Conservation (phyloP, 202 grass and related monocot species). For the Panicum hallii region DNA sequence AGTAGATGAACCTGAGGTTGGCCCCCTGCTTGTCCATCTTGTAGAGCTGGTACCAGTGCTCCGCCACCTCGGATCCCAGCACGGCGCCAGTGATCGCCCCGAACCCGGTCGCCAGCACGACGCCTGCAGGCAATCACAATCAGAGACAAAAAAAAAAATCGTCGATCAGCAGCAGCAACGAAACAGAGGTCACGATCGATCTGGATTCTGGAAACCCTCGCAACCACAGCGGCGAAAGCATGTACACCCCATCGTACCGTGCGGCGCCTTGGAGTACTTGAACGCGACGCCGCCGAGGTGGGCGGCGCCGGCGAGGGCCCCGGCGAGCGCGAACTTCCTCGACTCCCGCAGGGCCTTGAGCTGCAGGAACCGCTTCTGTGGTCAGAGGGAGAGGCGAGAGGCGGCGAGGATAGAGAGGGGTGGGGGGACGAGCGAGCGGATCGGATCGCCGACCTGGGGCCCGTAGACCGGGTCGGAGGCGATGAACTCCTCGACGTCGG, state of each 20-base stretch:
- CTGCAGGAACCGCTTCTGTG: constrained; percentile 33
- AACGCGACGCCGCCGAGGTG: constrained; percentile 85
- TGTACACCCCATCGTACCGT: constrained; percentile 56
- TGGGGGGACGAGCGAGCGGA: too few species aligned
- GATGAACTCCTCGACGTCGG: constrained; percentile 93
- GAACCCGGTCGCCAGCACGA: constrained; percentile 81
- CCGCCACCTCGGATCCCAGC: constrained; percentile 84
- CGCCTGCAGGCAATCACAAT: constrained; percentile 51
- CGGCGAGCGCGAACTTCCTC: constrained; percentile 75
- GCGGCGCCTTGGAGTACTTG: constrained; percentile 92
- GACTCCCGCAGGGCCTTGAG: constrained; percentile 85
- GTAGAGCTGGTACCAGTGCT: constrained; percentile 91
- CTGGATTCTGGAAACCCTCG: background rate
- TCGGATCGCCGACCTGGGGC: constrained; percentile 59
- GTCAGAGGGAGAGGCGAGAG: background rate
- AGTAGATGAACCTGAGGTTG: constrained; percentile 98
- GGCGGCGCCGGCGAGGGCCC: constrained; percentile 63
- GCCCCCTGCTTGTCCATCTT: constrained; percentile 88
- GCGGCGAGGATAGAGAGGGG: background rate
- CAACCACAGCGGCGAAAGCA: background rate
- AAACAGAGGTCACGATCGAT: background rate
- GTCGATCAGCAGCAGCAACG: background rate
- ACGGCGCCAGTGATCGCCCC: constrained; percentile 79
- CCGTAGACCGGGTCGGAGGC: constrained; percentile 84
- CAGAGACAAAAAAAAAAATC: background rate